These are phyloP conservation scores for Phytophthora pini DNA, from an alignment of 352 stramenopile species.

Conservation along the genomic window DNA sequence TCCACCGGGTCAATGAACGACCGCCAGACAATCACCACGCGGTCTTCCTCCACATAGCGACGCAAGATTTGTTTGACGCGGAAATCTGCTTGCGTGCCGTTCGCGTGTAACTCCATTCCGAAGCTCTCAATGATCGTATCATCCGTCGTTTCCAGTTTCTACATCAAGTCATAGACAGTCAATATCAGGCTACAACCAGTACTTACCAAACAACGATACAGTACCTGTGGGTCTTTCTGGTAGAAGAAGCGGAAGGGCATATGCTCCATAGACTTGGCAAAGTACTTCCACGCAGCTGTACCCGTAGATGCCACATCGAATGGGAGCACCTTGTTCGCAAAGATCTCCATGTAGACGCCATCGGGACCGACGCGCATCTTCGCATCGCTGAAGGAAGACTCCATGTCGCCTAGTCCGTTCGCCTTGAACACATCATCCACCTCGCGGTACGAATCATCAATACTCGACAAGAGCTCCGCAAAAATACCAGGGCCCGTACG, in stretches of 20 bases:
- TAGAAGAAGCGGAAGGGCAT: constrained; percentile 50
- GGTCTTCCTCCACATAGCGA: constrained; percentile 51
- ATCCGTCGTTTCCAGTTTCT: constrained; percentile 45
- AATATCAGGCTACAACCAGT: background rate
- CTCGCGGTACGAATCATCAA: constrained; percentile 45
- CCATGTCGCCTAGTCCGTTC: constrained; percentile 36
- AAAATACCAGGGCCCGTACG: constrained; percentile 39
- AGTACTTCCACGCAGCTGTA: constrained; percentile 52
- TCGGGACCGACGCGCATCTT: constrained; percentile 43
- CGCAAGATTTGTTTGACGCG: constrained; percentile 61
- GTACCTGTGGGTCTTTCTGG: constrained; percentile 46
- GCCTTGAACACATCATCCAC: constrained; percentile 46
- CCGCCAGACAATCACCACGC: constrained; percentile 64
- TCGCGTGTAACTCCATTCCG: constrained; percentile 58
- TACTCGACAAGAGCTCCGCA: constrained; percentile 40
- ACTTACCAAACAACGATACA: background rate
- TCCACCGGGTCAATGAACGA: constrained; percentile 64
- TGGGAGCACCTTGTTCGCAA: constrained; percentile 53
- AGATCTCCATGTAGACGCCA: constrained; percentile 54
- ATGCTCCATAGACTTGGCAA: constrained; percentile 48
- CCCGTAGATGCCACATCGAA: constrained; percentile 44
- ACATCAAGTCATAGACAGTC: background rate
- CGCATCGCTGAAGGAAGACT: constrained; percentile 44
- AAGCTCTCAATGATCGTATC: constrained; percentile 69
- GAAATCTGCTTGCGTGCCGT: constrained; percentile 58